Conservation (phyloP, 2,329 filamentous ascomycete species). For the Trichoderma atroviride region DNA sequence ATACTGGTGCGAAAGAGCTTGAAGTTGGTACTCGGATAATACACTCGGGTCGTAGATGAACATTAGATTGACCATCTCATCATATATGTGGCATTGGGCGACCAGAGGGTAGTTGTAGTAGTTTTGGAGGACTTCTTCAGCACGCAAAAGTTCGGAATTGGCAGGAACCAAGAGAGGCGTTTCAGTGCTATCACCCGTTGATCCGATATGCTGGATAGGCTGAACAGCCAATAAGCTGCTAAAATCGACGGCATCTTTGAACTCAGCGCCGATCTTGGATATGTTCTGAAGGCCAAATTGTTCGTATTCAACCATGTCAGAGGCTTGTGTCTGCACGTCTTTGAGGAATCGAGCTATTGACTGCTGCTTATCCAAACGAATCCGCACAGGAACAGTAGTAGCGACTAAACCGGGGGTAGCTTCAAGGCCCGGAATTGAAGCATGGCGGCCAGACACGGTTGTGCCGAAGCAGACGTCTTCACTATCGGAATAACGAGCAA, state of each 20-base stretch:
- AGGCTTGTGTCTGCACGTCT: constrained; percentile 32
- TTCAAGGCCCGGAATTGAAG: constrained; percentile 12
- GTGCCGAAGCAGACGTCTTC: constrained; percentile 32
- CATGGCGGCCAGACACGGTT: constrained; percentile 29
- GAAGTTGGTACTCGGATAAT: constrained; percentile 6
- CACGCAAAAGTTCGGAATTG: neutral
- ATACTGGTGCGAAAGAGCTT: neutral
- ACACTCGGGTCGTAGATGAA: constrained; percentile 1
- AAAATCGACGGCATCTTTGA: constrained; percentile 23
- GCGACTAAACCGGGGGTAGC: constrained; percentile 11
- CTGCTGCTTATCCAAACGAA: constrained; percentile 12
- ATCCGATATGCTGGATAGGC: constrained; percentile 17
- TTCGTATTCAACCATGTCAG: constrained; percentile 34
- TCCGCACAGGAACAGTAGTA: constrained; percentile 18
- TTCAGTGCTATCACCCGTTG: neutral
- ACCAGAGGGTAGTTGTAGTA: constrained; percentile 23
- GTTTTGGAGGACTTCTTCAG: constrained; percentile 9
- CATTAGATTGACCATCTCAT: constrained; percentile 15
- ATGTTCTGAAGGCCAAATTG: constrained; percentile 35
- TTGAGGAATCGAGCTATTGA: constrained; percentile 20
- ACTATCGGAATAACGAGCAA: constrained; percentile 26
- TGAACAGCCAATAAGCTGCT: constrained; percentile 24
- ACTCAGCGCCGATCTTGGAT: constrained; percentile 30
- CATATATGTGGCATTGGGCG: constrained; percentile 2
- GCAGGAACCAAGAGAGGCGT: constrained; percentile 2